Conservation (phyloP, 2,329 filamentous ascomycete species). For the Didymella glomerata region DNA sequence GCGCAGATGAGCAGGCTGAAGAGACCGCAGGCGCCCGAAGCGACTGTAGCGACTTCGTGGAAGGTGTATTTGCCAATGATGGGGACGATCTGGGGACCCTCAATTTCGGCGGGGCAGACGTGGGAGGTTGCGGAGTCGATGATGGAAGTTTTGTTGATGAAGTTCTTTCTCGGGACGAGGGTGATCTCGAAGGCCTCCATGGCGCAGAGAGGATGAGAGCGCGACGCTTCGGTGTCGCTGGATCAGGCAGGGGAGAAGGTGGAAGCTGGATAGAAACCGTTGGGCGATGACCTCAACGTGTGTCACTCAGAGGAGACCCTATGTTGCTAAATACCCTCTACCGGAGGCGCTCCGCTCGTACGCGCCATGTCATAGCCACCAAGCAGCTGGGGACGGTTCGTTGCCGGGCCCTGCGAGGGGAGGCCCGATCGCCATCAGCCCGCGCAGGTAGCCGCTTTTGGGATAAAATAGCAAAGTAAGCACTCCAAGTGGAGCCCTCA, state of each 20-base stretch:
- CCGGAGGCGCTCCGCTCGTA: conserved; percentile 10
- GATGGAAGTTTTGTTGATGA: conserved; percentile 10
- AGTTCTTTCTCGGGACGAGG: conserved; percentile 6
- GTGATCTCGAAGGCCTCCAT: conserved; percentile 7
- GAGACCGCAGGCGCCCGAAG: conserved; percentile 33
- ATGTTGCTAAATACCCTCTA: conserved; percentile 4
- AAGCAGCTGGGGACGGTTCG: conserved; percentile 1
- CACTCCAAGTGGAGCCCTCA: conserved; percentile 2
- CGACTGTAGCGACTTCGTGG: conserved; percentile 36
- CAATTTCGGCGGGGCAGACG: conserved; percentile 27
- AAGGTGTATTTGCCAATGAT: conserved; percentile 37
- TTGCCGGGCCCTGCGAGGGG: neutral
- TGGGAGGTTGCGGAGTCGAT: conserved; percentile 17
- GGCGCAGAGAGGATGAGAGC: neutral
- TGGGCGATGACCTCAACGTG: conserved; percentile 3
- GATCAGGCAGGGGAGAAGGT: no score
- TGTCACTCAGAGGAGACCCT: conserved; percentile 1
- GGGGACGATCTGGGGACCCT: conserved; percentile 28
- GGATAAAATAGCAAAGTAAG: conserved; percentile 11
- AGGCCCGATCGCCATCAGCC: conserved; percentile 2
- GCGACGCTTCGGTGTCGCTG: neutral
- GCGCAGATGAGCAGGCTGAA: conserved; percentile 28
- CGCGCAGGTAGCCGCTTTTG: conserved; percentile 2
- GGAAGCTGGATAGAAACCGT: neutral
- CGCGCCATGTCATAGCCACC: conserved; percentile 11